Evolutionary conservation across 176 grass and related monocot genomes (phyloP).

Genomic region (Panicum miliaceum): DNA sequence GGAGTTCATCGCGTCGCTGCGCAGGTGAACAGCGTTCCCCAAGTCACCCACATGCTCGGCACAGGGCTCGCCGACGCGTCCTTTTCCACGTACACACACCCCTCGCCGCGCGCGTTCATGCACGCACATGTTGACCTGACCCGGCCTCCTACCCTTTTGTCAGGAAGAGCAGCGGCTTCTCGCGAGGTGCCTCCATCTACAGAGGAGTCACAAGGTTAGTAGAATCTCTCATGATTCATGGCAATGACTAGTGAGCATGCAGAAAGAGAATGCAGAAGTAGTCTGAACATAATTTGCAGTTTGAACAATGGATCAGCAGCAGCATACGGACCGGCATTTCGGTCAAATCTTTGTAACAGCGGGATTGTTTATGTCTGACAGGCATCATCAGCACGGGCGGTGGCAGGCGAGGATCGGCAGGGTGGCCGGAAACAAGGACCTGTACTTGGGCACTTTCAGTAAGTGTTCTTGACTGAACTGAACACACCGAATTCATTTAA

Average conservation of each 20-base stretch:
- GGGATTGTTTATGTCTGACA: constrained; percentile 29
- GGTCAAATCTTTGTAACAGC: constrained; percentile 25
- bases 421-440: constrained; percentile 97
- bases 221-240: constrained; percentile 27
- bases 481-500: constrained; percentile 1
- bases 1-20: constrained; percentile 89
- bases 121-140: constrained; percentile 33
- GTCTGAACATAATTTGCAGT: constrained; percentile 21
- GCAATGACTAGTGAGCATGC: neutral
- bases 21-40: constrained; percentile 61
- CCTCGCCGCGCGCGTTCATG: constrained; percentile 34
- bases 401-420: constrained; percentile 98
- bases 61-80: neutral
- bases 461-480: constrained; percentile 28
- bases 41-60: constrained; percentile 9
- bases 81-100: constrained; percentile 48
- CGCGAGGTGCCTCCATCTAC: constrained; percentile 94
- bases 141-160: constrained; percentile 30
- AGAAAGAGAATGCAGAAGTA: neutral
- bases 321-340: neutral
- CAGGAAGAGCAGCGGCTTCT: constrained; percentile 98
- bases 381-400: constrained; percentile 91
- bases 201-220: constrained; percentile 89
- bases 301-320: neutral
- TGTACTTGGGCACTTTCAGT: constrained; percentile 97